Base-by-base conservation (phyloP, 176 grass and related monocot species). In the Hsuehochloa calcarea region DNA sequence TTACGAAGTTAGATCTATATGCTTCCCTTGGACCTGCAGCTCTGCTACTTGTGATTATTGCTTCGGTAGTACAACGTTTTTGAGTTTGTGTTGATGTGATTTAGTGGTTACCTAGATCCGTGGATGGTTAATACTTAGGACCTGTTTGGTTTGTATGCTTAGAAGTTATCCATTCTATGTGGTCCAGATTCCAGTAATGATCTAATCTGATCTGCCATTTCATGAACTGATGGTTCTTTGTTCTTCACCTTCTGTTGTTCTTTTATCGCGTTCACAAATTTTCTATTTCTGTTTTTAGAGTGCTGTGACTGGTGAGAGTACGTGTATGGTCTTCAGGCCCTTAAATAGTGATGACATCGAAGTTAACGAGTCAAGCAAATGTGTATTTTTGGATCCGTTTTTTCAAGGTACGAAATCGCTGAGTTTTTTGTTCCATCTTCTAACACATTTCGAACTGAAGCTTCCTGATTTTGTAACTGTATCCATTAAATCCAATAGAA, bases 121-220 rank as follows among this genome's bases (percentile, higher is more conserved):
- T n/a, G n/a, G n/a, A n/a, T n/a, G n/a, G n/a, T n/a, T n/a, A n/a
- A n/a, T n/a, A n/a, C n/a, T n/a, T n/a, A n/a, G n/a, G n/a, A n/a
- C n/a, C n/a, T n/a, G n/a, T n/a, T n/a, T n/a, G n/a, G n/a, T n/a
- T n/a, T n/a, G n/a, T n/a, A n/a, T n/a, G n/a, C n/a, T n/a, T n/a
- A n/a, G n/a, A n/a, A n/a, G n/a, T n/a, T 93, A 85, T 85, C 96
- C 96, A 66, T 98, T 98, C 84, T 98, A 98, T 25, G 75, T 98
- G 41, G 87, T 93, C 89, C 96, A 95, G 38, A 90, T 95, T 87
- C 85, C 91, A 81, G 93, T 98, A 89, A 95, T 59, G 55, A 78
- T 82, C 78, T 77, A 26, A 86, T 80, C 71, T 78, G 34, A 79
- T 63, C 10, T 78, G 25, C 71, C 67, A 71, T 80, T 67, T 66